Evolutionary conservation across 352 stramenopile genomes (phyloP).

Genomic region (Thalassiosira livingstoniorum): DNA sequence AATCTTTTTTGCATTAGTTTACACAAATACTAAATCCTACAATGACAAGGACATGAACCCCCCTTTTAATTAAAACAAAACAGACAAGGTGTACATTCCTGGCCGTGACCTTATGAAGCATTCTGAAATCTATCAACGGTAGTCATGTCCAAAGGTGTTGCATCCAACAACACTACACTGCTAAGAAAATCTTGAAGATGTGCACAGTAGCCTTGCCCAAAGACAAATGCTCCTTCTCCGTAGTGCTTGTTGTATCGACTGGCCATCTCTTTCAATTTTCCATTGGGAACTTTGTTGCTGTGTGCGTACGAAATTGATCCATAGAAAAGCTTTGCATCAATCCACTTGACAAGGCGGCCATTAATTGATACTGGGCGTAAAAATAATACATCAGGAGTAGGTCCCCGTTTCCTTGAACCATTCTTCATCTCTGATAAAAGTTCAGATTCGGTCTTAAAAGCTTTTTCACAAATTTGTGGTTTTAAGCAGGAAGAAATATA

Average conservation of each 20-base stretch:
- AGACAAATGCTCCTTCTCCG: constrained; percentile 32
- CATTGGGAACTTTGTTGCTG: constrained; percentile 27
- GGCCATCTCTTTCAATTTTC: constrained; percentile 21
- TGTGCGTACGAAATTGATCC: constrained; percentile 14
- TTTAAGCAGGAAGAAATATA: constrained; percentile 23
- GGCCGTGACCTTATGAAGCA: background rate
- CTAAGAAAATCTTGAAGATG: constrained; percentile 21
- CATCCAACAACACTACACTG: constrained; percentile 30
- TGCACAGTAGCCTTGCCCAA: constrained; percentile 36
- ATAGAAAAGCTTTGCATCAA: constrained; percentile 43
- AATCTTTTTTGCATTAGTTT: too few relatives aligned
- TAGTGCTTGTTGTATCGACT: constrained; percentile 27
- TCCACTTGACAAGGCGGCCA: constrained; percentile 37
- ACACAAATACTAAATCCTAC: too few relatives aligned
- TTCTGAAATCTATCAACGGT: constrained; percentile 29
- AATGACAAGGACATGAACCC: too few relatives aligned
- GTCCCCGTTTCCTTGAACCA: constrained; percentile 15
- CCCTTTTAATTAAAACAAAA: too few relatives aligned
- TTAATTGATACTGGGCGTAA: constrained; percentile 27
- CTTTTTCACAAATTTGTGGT: constrained; percentile 2
- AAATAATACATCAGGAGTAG: constrained; percentile 35
- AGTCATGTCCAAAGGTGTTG: constrained; percentile 34
- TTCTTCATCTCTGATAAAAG: constrained; percentile 20
- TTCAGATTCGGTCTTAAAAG: constrained; percentile 30
- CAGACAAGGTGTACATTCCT: too few relatives aligned